phyloP scores from a whole-genome alignment of 2,329 filamentous ascomycete genomes.

The Lachnellula cervina region DNA sequence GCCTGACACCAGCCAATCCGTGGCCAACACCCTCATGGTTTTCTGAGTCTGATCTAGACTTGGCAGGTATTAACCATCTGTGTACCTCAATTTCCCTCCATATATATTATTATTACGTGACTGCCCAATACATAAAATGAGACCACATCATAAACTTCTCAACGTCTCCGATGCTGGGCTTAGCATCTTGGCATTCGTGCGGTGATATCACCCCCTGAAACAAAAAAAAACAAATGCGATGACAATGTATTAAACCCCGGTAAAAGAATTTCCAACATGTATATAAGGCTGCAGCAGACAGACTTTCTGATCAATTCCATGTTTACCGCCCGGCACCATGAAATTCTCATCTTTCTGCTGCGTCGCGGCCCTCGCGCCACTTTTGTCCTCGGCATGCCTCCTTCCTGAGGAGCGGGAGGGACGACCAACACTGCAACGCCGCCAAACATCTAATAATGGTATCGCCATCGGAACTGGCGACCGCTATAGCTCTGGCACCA shows the following conservation, averaged over 20 bases:
- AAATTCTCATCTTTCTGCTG: constrained; percentile 16
- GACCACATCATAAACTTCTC: background rate
- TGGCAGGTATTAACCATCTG: background rate
- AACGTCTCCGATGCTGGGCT: background rate
- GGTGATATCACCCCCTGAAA: background rate
- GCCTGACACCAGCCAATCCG: no score
- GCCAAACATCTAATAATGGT: constrained; percentile 14
- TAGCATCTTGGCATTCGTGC: background rate
- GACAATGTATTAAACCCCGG: background rate
- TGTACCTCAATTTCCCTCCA: background rate
- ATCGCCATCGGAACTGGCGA: constrained; percentile 41
- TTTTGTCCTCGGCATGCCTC: constrained; percentile 31
- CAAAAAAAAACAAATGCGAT: background rate
- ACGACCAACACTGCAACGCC: constrained; percentile 10
- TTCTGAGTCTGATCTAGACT: background rate
- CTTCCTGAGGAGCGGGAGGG: constrained; percentile 35
- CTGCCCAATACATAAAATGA: background rate
- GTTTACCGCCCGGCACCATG: constrained; percentile 11
- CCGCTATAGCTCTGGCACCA: constrained; percentile 36
- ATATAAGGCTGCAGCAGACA: background rate
- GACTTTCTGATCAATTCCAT: background rate
- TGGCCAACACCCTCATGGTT: no score
- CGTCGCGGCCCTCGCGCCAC: constrained; percentile 14
- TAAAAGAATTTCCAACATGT: background rate
- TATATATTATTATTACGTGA: background rate